phyloP scores from a whole-genome alignment of 2,329 filamentous ascomycete species.

The Orbilia brochopaga region DNA sequence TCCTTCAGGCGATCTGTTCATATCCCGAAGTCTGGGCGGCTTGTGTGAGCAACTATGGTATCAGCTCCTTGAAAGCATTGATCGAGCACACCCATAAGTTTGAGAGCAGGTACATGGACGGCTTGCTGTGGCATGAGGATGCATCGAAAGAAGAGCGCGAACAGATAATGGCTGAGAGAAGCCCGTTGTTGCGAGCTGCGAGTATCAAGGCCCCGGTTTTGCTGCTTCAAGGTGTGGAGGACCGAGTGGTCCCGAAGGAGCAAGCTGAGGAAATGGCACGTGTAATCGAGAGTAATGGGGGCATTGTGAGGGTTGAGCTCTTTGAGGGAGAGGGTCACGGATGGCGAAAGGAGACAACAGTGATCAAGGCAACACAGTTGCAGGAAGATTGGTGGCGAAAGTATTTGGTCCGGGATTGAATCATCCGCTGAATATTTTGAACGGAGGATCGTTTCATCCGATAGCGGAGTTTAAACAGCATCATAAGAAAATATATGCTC shows the following conservation, averaged over 20 bases:
- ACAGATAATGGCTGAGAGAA: slow-evolving; percentile 60
- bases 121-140: slow-evolving; percentile 59
- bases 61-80: slow-evolving; percentile 63
- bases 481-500: too few species aligned
- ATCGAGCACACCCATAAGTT: slow-evolving; percentile 64
- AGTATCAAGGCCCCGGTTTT: slow-evolving; percentile 63
- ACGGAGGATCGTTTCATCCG: too few species aligned
- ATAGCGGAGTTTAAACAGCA: too few species aligned
- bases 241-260: slow-evolving; percentile 66
- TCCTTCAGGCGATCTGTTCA: slow-evolving; percentile 62
- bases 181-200: slow-evolving; percentile 62
- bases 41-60: slow-evolving; percentile 63
- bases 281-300: slow-evolving; percentile 59
- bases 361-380: slow-evolving; percentile 59
- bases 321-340: slow-evolving; percentile 64
- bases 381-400: slow-evolving; percentile 63
- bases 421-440: too few species aligned
- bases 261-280: slow-evolving; percentile 65
- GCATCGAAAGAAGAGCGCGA: slow-evolving; percentile 59
- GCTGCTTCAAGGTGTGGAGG: slow-evolving; percentile 65
- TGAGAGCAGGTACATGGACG: slow-evolving; percentile 64
- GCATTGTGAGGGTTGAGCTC: slow-evolving; percentile 62
- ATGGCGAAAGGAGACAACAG: slow-evolving; percentile 60
- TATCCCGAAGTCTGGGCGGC: slow-evolving; percentile 62
- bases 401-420: slow-evolving; percentile 56